Percentiles rank a stretch among this genome's conserved stretches.
phyloP scores from a whole-genome alignment of 164 flowering plant genomes.

The Malania oleifera region DNA sequence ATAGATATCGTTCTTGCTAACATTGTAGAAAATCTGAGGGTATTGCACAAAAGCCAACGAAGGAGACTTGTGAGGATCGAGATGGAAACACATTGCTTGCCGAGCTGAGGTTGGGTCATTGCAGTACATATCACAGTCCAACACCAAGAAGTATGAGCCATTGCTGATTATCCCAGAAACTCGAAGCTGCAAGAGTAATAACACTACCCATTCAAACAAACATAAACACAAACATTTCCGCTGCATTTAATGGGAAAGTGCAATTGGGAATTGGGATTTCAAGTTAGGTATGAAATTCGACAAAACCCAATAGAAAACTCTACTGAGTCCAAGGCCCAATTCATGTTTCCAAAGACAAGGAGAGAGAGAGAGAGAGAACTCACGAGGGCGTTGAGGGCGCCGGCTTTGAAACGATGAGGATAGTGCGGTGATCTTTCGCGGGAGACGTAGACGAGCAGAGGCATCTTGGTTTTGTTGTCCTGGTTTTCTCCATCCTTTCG shows the following conservation, averaged over 20 bases:
- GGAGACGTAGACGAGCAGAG: slow-evolving; percentile 47
- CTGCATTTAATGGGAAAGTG: no score
- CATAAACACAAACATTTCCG: not conserved
- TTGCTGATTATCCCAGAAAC: slow-evolving; percentile 50
- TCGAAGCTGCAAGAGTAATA: slow-evolving; percentile 36
- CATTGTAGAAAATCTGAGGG: slow-evolving; percentile 44
- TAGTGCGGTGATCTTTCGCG: slow-evolving; percentile 42
- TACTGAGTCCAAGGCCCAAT: no score
- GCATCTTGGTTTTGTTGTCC: slow-evolving; percentile 16
- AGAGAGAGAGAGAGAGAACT: slow-evolving; percentile 5
- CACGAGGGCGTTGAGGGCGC: slow-evolving; percentile 56
- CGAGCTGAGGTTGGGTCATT: slow-evolving; percentile 47
- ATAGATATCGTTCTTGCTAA: slow-evolving; percentile 38
- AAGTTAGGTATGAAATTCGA: no score
- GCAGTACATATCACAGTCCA: slow-evolving; percentile 58
- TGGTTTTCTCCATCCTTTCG: not conserved
- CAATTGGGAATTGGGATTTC: no score
- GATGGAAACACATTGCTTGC: slow-evolving; percentile 53
- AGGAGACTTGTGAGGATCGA: slow-evolving; percentile 31
- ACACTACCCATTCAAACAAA: not conserved
- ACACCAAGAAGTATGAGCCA: slow-evolving; percentile 35
- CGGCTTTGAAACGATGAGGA: slow-evolving; percentile 55
- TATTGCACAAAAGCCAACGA: slow-evolving; percentile 43
- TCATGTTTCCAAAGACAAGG: no score
- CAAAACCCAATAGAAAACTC: no score